Conservation (phyloP, 73 alveolate species). For the Uronychia binucleata region DNA sequence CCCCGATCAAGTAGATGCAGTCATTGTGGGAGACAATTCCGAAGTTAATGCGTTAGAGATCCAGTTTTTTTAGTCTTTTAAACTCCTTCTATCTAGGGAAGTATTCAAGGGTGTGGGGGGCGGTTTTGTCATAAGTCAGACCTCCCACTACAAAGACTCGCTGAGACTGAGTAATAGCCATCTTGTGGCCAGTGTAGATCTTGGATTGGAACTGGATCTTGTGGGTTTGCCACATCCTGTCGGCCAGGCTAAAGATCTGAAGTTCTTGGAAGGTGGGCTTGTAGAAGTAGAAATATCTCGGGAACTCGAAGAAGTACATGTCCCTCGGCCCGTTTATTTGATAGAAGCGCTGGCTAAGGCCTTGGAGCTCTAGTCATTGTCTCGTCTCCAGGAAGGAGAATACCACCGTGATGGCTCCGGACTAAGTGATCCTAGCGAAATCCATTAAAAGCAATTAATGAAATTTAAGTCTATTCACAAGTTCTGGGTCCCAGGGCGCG, state of each 20-base stretch:
- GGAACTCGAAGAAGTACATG: constrained; percentile 17
- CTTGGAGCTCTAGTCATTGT: constrained; percentile 1
- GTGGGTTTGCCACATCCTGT: constrained; percentile 9
- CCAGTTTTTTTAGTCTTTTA: constrained; percentile 1
- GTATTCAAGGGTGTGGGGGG: constrained; percentile 29
- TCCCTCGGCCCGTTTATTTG: background rate
- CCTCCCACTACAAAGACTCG: constrained; percentile 37
- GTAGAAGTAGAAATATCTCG: constrained; percentile 10
- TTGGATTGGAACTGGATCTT: constrained; percentile 2
- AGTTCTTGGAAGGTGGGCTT: constrained; percentile 23
- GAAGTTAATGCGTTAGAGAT: constrained; percentile 9
- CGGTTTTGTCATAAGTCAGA: constrained; percentile 13
- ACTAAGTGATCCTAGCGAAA: background rate
- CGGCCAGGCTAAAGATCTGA: constrained; percentile 11
- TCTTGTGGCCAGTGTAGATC: constrained; percentile 18
- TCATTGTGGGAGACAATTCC: constrained; percentile 9
- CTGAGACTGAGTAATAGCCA: constrained; percentile 12
- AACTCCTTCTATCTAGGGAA: background rate
- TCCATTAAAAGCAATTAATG: too few relatives aligned
- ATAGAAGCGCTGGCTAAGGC: constrained; percentile 20
- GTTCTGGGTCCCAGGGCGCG: too few relatives aligned
- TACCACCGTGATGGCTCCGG: background rate
- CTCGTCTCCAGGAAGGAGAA: background rate
- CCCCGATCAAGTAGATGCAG: constrained; percentile 19
- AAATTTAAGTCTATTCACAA: too few relatives aligned